Percentiles rank a stretch among this genome's conserved stretches.
phyloP scores from a whole-genome alignment of 805 yeast species.

The Ascoidea rubescens region DNA sequence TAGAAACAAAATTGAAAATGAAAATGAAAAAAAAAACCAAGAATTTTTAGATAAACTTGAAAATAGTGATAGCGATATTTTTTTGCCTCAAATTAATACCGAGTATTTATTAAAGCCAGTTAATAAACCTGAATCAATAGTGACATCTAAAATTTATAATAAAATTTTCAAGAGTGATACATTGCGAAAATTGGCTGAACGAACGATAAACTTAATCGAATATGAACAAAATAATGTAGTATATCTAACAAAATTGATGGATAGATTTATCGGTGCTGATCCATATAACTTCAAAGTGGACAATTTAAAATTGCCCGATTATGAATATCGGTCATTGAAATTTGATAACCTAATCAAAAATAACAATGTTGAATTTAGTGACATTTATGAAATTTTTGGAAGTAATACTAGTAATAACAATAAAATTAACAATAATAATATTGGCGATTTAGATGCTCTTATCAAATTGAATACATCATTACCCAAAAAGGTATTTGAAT shows the following conservation, averaged over 20 bases:
- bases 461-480: no score
- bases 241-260: slow-evolving; percentile 55
- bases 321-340: slow-evolving; percentile 44
- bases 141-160: slow-evolving; percentile 53
- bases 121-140: slow-evolving; percentile 65
- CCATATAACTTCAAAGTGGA: slow-evolving; percentile 52
- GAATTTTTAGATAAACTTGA: slow-evolving; percentile 22
- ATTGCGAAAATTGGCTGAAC: slow-evolving; percentile 49
- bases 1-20: no score
- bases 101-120: slow-evolving; percentile 63
- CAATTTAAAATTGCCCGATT: slow-evolving; percentile 49
- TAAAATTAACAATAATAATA: slow-evolving; percentile 5
- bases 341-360: slow-evolving; percentile 3
- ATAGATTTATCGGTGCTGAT: slow-evolving; percentile 78
- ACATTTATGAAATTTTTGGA: slow-evolving; percentile 8
- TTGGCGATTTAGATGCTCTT: slow-evolving; percentile 4
- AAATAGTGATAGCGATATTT: slow-evolving; percentile 27
- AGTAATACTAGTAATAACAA: slow-evolving; percentile 7
- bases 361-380: slow-evolving; percentile 5
- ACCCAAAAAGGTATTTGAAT: neutral
- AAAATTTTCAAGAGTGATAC: slow-evolving; percentile 46
- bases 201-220: slow-evolving; percentile 66
- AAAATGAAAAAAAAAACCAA: slow-evolving; percentile 13
- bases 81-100: slow-evolving; percentile 24
- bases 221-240: slow-evolving; percentile 71